Conservation (phyloP, 2,329 filamentous ascomycete genomes). For the Rasamsonia emersonii region DNA sequence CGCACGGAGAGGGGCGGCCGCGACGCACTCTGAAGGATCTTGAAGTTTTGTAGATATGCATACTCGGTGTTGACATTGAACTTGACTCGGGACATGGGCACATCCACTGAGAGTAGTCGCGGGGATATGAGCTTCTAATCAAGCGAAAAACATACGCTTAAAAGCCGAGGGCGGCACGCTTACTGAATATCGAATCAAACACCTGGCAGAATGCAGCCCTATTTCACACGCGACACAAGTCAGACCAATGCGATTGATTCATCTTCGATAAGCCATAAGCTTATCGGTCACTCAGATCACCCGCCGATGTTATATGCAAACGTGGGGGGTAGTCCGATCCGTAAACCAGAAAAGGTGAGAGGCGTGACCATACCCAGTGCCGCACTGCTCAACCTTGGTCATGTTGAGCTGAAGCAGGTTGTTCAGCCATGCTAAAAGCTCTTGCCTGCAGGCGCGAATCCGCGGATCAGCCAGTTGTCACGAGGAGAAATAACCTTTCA, state of each 20-base stretch:
- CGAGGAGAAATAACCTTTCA: constrained; percentile 10
- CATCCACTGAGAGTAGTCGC: constrained; percentile 50
- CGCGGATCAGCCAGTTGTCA: constrained; percentile 7
- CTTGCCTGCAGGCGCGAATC: constrained; percentile 58
- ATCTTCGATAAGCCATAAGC: too few relatives aligned
- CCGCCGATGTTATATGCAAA: too few relatives aligned
- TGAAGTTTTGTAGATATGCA: constrained; percentile 97
- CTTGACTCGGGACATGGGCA: constrained; percentile 93
- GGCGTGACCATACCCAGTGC: constrained; percentile 67
- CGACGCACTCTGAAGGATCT: constrained; percentile 80
- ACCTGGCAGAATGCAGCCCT: constrained; percentile 95
- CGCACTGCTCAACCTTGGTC: constrained; percentile 98
- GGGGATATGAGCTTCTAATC: neutral
- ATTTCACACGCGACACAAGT: constrained; percentile 11
- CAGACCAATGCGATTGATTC: too few relatives aligned
- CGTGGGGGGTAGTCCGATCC: too few relatives aligned
- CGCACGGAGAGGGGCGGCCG: neutral
- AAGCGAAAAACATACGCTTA: constrained; percentile 1
- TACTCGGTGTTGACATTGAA: constrained; percentile 98
- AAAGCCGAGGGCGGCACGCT: constrained; percentile 18
- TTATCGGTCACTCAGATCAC: too few relatives aligned
- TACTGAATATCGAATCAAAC: constrained; percentile 93
- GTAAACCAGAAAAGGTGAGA: constrained; percentile 8
- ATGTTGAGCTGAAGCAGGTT: constrained; percentile 96
- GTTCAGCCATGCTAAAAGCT: constrained; percentile 94